Evolutionary conservation across 805 yeast genomes (phyloP).

Genomic region (Nakazawaea ernobii): DNA sequence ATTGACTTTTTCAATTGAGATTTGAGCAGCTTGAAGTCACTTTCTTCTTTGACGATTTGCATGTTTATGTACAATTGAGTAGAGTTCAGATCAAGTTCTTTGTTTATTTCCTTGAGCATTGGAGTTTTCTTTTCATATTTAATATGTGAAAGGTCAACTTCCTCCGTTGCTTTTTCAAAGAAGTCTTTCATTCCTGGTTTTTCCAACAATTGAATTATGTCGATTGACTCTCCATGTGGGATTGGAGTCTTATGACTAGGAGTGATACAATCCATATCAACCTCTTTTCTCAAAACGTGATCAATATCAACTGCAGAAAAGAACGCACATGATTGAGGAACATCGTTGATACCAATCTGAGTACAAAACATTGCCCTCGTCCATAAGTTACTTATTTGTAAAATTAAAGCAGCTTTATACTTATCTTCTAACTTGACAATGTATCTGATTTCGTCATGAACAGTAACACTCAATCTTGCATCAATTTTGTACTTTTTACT

Average conservation of each 20-base stretch:
- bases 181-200: constrained; percentile 27
- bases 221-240: constrained; percentile 73
- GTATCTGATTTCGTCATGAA: constrained; percentile 92
- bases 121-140: constrained; percentile 12
- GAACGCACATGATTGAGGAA: constrained; percentile 94
- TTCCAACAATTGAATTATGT: constrained; percentile 48
- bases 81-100: constrained; percentile 17
- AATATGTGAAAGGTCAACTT: constrained; percentile 14
- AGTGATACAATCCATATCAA: constrained; percentile 84
- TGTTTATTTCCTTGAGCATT: constrained; percentile 24
- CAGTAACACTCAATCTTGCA: constrained; percentile 79
- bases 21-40: constrained; percentile 24
- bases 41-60: constrained; percentile 23
- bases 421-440: constrained; percentile 68
- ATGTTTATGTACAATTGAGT: constrained; percentile 21
- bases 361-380: constrained; percentile 94
- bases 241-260: constrained; percentile 75
- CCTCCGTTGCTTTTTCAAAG: constrained; percentile 13
- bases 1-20: constrained; percentile 2
- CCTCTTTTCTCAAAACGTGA: constrained; percentile 83
- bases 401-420: constrained; percentile 71
- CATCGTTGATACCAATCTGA: constrained; percentile 79
- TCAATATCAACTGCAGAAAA: constrained; percentile 94
- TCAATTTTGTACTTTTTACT: constrained; percentile 55
- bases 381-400: constrained; percentile 92